Conservation (phyloP, 1,284 basidiomycete species). For the Trichosporon ovoides region DNA sequence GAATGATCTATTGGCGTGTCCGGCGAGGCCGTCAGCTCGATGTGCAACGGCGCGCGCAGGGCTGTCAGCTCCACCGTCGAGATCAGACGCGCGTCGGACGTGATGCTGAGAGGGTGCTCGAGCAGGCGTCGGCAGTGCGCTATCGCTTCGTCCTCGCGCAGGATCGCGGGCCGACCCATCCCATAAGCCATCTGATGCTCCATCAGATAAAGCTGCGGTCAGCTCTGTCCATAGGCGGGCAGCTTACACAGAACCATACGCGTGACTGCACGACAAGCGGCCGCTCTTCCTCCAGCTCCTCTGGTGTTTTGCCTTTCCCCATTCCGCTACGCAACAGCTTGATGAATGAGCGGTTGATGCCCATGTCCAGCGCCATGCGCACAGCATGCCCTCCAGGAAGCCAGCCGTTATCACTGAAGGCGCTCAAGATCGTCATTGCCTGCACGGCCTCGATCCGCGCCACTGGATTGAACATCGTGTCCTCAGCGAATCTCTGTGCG, state of each 20-base stretch:
- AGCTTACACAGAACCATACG: constrained; percentile 69
- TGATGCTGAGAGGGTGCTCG: constrained; percentile 78
- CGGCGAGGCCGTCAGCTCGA: constrained; percentile 45
- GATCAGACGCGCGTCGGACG: constrained; percentile 89
- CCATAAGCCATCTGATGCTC: constrained; percentile 94
- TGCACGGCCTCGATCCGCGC: constrained; percentile 76
- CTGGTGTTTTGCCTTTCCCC: constrained; percentile 56
- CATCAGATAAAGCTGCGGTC: constrained; percentile 64
- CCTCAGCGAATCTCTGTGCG: constrained; percentile 63
- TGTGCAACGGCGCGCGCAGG: constrained; percentile 43
- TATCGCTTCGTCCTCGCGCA: constrained; percentile 86
- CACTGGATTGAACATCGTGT: constrained; percentile 78
- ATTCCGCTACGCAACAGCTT: constrained; percentile 69
- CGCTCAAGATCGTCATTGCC: constrained; percentile 80
- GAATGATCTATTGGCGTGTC: constrained; percentile 44
- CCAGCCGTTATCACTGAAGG: constrained; percentile 90
- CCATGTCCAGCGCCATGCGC: constrained; percentile 85
- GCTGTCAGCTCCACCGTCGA: constrained; percentile 60
- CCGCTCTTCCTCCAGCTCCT: constrained; percentile 62
- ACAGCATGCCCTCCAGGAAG: constrained; percentile 81
- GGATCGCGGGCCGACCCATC: constrained; percentile 81
- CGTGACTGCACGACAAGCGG: constrained; percentile 72
- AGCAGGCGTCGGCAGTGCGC: constrained; percentile 72
- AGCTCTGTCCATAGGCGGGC: not conserved
- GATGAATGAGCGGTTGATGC: constrained; percentile 84